These are phyloP conservation scores for Ailanthus altissimus DNA, from an alignment of 345 rosid species.

Conservation along the genomic window DNA sequence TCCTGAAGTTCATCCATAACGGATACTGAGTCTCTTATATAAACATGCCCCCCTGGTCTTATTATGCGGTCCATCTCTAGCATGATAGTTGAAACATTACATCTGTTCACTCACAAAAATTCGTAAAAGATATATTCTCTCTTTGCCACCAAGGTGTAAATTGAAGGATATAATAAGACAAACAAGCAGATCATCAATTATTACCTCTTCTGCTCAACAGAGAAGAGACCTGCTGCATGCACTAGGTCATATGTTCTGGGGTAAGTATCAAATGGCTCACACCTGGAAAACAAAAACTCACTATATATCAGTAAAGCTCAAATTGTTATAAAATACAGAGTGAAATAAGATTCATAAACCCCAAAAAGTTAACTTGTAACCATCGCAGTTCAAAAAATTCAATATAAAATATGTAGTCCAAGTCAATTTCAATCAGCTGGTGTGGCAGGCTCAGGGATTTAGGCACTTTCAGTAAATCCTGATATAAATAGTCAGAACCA, in stretches of 20 bases:
- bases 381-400: not conserved
- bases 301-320: not conserved
- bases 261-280: slow-evolving; percentile 66
- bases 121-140: not conserved
- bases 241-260: slow-evolving; percentile 68
- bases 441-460: too few species aligned
- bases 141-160: not conserved
- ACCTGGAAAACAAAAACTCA: slow-evolving; percentile 37
- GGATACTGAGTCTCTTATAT: slow-evolving; percentile 51
- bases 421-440: not conserved
- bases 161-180: not conserved
- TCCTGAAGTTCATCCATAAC: slow-evolving; percentile 51
- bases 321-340: not conserved
- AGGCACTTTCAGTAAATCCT: too few species aligned
- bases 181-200: not conserved
- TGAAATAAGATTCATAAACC: not conserved
- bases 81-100: slow-evolving; percentile 55
- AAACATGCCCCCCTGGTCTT: slow-evolving; percentile 56
- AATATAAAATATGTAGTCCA: not conserved
- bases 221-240: slow-evolving; percentile 65
- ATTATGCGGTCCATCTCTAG: slow-evolving; percentile 68
- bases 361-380: not conserved
- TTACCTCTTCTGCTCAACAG: slow-evolving; percentile 59
- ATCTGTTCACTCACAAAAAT: slow-evolving; percentile 33
- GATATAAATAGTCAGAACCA: too few species aligned